phyloP scores from a whole-genome alignment of 768 basidiomycete species.

The Pulveroboletus sp. region DNA sequence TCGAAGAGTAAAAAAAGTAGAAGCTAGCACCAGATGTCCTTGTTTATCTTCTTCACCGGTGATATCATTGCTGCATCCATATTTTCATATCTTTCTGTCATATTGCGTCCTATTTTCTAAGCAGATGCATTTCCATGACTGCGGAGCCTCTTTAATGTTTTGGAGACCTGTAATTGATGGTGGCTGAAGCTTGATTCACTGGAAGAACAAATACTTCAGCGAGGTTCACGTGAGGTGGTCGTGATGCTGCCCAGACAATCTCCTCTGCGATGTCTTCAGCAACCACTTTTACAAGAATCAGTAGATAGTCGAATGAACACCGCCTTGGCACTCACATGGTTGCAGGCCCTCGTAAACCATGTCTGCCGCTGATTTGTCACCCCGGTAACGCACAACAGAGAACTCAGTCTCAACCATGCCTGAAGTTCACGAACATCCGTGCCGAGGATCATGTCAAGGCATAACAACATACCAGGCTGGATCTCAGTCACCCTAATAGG shows the following conservation, averaged over 20 bases:
- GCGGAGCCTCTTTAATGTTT: slow-evolving; percentile 1
- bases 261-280: slow-evolving; percentile 94
- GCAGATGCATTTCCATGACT: background rate
- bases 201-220: slow-evolving; percentile 79
- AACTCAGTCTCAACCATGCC: slow-evolving; percentile 93
- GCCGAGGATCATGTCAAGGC: background rate
- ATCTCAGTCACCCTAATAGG: slow-evolving; percentile 93
- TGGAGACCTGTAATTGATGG: slow-evolving; percentile 53
- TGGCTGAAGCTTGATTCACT: slow-evolving; percentile 74
- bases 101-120: slow-evolving; percentile 1
- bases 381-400: slow-evolving; percentile 85
- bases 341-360: slow-evolving; percentile 89
- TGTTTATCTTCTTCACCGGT: slow-evolving; percentile 20
- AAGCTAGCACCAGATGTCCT: slow-evolving; percentile 20
- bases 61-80: slow-evolving; percentile 34
- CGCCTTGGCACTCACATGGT: slow-evolving; percentile 57
- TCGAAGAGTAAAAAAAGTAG: slow-evolving; percentile 52
- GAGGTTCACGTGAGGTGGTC: slow-evolving; percentile 90
- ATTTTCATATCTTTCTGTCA: slow-evolving; percentile 16
- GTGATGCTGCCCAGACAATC: slow-evolving; percentile 93
- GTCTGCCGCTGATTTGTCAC: slow-evolving; percentile 77
- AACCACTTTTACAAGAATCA: slow-evolving; percentile 48
- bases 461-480: slow-evolving; percentile 65
- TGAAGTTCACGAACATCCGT: slow-evolving; percentile 21
- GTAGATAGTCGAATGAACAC: background rate